Conservation (phyloP, 2,329 filamentous ascomycete genomes). For the Volutella citrinella region DNA sequence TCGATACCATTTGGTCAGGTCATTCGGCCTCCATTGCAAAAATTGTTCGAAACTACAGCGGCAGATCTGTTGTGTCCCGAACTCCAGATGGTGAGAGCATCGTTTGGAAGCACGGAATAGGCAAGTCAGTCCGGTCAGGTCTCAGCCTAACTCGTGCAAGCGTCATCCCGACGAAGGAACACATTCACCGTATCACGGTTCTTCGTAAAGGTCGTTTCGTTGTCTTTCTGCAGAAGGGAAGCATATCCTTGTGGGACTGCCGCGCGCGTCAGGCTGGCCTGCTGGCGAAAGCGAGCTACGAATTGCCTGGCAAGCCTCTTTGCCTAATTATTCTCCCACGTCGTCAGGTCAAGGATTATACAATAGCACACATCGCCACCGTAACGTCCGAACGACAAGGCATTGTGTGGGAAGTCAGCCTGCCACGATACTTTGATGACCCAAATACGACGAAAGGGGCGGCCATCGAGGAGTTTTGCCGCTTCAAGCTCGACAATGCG, state of each 20-base stretch:
- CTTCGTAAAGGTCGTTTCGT: constrained; percentile 75
- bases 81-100: constrained; percentile 76
- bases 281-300: constrained; percentile 50
- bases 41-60: constrained; percentile 81
- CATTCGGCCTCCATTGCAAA: constrained; percentile 80
- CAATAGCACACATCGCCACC: constrained; percentile 71
- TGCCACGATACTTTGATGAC: constrained; percentile 48
- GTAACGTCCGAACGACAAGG: constrained; percentile 76
- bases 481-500: constrained; percentile 61
- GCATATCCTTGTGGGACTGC: constrained; percentile 78
- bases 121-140: constrained; percentile 36
- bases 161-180: constrained; percentile 61
- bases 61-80: constrained; percentile 75
- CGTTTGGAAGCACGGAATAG: constrained; percentile 71
- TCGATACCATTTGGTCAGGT: constrained; percentile 74
- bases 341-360: constrained; percentile 52
- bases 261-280: constrained; percentile 55
- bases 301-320: constrained; percentile 66
- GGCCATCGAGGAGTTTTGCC: constrained; percentile 62
- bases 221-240: constrained; percentile 71
- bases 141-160: constrained; percentile 61
- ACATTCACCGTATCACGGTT: constrained; percentile 78
- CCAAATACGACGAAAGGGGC: constrained; percentile 20
- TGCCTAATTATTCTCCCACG: constrained; percentile 75
- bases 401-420: constrained; percentile 73